phyloP scores from a whole-genome alignment of 2,329 filamentous ascomycete genomes.

The Aspergillus arachidicola region DNA sequence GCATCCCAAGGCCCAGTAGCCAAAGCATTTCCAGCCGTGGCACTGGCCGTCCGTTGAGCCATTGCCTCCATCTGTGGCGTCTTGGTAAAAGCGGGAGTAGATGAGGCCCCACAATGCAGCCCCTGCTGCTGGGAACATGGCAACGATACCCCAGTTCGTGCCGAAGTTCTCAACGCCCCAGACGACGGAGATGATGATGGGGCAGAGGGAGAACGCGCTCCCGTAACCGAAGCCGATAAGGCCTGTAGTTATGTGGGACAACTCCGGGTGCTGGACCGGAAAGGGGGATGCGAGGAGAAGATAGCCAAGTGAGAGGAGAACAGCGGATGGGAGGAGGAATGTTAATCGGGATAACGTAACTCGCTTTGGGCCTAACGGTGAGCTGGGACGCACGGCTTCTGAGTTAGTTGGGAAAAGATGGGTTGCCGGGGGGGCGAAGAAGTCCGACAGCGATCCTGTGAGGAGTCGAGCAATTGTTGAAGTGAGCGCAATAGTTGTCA shows the following conservation, averaged over 20 bases:
- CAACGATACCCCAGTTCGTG: slow-evolving; percentile 95
- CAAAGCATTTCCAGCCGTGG: slow-evolving; percentile 81
- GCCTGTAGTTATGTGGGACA: slow-evolving; percentile 84
- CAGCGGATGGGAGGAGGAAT: slow-evolving; percentile 75
- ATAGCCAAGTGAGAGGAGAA: slow-evolving; percentile 75
- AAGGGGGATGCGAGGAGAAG: slow-evolving; percentile 77
- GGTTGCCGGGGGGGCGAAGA: slow-evolving; percentile 72
- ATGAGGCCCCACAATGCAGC: slow-evolving; percentile 87
- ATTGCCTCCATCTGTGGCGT: slow-evolving; percentile 44
- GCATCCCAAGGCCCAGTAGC: slow-evolving; percentile 80
- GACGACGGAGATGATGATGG: slow-evolving; percentile 92
- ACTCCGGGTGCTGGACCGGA: slow-evolving; percentile 73
- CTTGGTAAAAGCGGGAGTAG: slow-evolving; percentile 64
- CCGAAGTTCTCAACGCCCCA: slow-evolving; percentile 99
- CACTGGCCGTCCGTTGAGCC: slow-evolving; percentile 62
- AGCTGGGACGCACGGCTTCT: slow-evolving; percentile 44
- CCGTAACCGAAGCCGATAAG: slow-evolving; percentile 91
- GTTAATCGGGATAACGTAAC: slow-evolving; percentile 73
- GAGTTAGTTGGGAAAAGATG: slow-evolving; percentile 58
- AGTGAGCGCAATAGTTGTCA: slow-evolving; percentile 87
- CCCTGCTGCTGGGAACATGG: slow-evolving; percentile 84
- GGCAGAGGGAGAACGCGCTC: slow-evolving; percentile 83
- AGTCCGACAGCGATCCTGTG: slow-evolving; percentile 84
- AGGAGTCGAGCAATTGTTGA: slow-evolving; percentile 89
- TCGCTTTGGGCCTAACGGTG: slow-evolving; percentile 29